These are phyloP conservation scores for Parafenestella ontariensis DNA, from an alignment of 2,329 filamentous ascomycete species.

Conservation along the genomic window DNA sequence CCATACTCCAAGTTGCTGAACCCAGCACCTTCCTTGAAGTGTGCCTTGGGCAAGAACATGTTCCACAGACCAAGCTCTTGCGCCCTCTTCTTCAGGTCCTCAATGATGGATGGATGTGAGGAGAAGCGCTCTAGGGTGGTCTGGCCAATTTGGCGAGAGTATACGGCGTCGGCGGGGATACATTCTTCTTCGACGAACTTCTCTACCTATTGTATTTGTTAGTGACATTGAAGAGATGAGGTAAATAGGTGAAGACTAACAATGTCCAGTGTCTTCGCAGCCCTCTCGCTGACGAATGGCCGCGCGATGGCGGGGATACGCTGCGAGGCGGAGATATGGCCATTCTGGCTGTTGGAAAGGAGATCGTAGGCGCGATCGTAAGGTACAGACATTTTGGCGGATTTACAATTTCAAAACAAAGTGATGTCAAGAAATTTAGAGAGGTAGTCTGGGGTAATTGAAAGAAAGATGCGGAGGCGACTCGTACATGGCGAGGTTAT, in stretches of 20 bases:
- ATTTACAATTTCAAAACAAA: not conserved
- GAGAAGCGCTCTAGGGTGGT: conserved; percentile 77
- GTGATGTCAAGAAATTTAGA: conserved; percentile 1
- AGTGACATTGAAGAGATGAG: not conserved
- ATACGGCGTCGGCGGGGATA: conserved; percentile 76
- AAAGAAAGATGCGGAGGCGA: conserved; percentile 20
- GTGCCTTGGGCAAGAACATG: conserved; percentile 93
- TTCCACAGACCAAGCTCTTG: conserved; percentile 91
- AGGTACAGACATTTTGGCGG: conserved; percentile 39
- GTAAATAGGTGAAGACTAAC: conserved; percentile 48
- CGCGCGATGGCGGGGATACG: conserved; percentile 65
- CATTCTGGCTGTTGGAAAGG: conserved; percentile 44
- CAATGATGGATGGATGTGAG: conserved; percentile 77
- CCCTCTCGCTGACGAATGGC: conserved; percentile 79
- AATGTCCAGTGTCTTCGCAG: conserved; percentile 82
- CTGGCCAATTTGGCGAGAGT: conserved; percentile 78
- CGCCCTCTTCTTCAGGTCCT: conserved; percentile 87
- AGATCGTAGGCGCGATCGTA: conserved; percentile 34
- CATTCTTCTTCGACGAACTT: conserved; percentile 97
- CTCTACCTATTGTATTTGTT: conserved; percentile 67
- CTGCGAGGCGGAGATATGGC: conserved; percentile 57
- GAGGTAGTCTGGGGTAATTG: conserved; percentile 25
- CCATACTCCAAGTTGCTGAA: conserved; percentile 97
- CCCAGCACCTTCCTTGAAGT: conserved; percentile 94
- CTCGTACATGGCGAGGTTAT: conserved; percentile 29